Percentiles rank a stretch among this genome's conserved stretches.
Evolutionary conservation across 225 moss, liverwort and hornwort species (phyloP).

Genomic region (Ulota crispa): DNA sequence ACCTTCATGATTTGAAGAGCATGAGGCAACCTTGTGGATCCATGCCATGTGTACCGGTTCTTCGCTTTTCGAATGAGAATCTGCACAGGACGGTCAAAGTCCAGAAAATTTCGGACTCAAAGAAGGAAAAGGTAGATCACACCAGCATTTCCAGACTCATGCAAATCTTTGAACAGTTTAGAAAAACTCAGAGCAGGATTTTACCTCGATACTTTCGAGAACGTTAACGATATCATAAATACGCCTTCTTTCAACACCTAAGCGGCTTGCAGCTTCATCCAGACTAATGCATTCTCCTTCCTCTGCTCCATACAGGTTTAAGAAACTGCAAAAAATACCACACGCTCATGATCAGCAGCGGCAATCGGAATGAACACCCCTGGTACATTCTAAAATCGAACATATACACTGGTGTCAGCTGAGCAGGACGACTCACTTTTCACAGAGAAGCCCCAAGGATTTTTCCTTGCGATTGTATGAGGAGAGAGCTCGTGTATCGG

Average conservation of each 20-base stretch:
- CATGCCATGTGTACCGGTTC: constrained; percentile 96
- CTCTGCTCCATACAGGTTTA: constrained; percentile 81
- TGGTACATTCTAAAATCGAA: neutral
- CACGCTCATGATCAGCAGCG: neutral
- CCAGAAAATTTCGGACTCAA: neutral
- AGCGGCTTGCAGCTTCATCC: constrained; percentile 79
- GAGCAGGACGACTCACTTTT: constrained; percentile 66
- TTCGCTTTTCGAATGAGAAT: constrained; percentile 92
- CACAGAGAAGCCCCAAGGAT: constrained; percentile 92
- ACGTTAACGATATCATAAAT: constrained; percentile 97
- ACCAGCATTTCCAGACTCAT: neutral
- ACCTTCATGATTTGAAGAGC: constrained; percentile 91
- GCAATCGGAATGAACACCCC: neutral
- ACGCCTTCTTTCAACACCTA: constrained; percentile 93
- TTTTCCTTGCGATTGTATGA: constrained; percentile 97
- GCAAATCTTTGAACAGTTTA: neutral
- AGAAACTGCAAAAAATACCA: constrained; percentile 59
- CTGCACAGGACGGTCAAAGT: constrained; percentile 35
- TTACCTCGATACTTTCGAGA: constrained; percentile 84
- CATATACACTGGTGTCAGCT: neutral
- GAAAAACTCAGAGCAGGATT: neutral
- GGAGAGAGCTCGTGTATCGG: constrained; percentile 58
- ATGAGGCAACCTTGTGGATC: constrained; percentile 68
- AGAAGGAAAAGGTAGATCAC: neutral
- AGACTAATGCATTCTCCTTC: constrained; percentile 88